Evolutionary conservation across 768 basidiomycete genomes (phyloP).

Genomic region (Naganishia vishniacii): DNA sequence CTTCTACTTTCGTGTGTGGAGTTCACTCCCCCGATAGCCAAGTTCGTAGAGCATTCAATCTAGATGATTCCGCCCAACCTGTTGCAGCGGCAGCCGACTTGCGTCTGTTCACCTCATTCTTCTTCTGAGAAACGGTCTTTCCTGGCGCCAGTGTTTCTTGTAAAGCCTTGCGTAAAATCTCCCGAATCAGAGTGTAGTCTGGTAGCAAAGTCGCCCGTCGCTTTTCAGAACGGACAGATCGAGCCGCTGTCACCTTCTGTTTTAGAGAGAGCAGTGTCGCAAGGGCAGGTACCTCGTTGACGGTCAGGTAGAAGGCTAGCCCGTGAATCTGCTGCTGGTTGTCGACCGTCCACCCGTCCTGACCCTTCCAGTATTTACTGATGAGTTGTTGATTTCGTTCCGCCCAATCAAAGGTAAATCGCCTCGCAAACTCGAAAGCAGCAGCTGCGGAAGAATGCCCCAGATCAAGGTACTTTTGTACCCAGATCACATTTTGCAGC

Average conservation of each 20-base stretch:
- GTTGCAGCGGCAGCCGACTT: not conserved
- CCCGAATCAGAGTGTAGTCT: conserved; percentile 3
- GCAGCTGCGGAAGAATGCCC: not conserved
- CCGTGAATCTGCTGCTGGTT: not conserved
- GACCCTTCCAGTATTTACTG: not conserved
- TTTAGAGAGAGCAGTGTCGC: not conserved
- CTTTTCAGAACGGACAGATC: not conserved
- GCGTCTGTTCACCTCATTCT: not conserved
- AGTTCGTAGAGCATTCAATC: conserved; percentile 3
- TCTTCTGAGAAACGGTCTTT: not conserved
- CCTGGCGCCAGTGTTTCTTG: not conserved
- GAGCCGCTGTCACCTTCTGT: not conserved
- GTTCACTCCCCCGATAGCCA: not conserved
- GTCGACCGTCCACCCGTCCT: not conserved
- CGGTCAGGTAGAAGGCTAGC: conserved; percentile 3
- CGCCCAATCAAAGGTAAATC: not conserved
- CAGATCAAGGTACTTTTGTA: not conserved
- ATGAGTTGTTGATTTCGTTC: not conserved
- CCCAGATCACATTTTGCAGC: not conserved
- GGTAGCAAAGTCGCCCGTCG: not conserved
- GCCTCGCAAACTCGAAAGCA: not conserved
- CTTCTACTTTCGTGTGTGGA: too few species aligned
- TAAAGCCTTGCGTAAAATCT: not conserved
- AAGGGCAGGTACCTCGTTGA: not conserved
- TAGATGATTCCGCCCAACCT: conserved; percentile 1